A percentile compares a stretch with the other conserved stretches of the same genome.
phyloP scores from a whole-genome alignment of 768 basidiomycete species.

The Termitomyces sp. region DNA sequence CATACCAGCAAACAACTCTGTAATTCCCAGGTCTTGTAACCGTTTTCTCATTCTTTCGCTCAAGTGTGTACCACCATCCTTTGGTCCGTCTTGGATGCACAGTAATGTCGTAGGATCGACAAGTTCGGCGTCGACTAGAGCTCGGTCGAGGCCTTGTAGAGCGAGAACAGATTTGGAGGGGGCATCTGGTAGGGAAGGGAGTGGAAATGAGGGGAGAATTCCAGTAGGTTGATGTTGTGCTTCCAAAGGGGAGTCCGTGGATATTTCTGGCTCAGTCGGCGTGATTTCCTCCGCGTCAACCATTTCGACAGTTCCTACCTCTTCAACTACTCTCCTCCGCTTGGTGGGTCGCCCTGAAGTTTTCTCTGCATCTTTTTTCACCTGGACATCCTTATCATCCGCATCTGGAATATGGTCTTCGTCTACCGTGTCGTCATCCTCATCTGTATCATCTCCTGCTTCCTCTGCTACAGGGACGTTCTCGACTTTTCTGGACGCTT shows the following conservation, averaged over 20 bases:
- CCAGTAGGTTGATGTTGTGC: slow-evolving; percentile 17
- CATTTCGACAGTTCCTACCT: slow-evolving; percentile 18
- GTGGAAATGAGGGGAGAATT: slow-evolving; percentile 63
- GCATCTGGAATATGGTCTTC: slow-evolving; percentile 16
- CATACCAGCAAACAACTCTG: slow-evolving; percentile 84
- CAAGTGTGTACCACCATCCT: slow-evolving; percentile 44
- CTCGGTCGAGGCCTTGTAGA: slow-evolving; percentile 74
- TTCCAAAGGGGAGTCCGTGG: slow-evolving; percentile 6
- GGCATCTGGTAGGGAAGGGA: slow-evolving; percentile 58
- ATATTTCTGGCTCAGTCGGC: slow-evolving; percentile 7
- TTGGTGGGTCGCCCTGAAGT: slow-evolving; percentile 34
- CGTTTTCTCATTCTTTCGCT: slow-evolving; percentile 55
- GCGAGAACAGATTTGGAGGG: slow-evolving; percentile 70
- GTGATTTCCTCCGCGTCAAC: slow-evolving; percentile 11
- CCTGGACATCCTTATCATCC: slow-evolving; percentile 5
- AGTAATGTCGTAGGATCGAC: slow-evolving; percentile 49
- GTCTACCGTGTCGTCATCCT: slow-evolving; percentile 16
- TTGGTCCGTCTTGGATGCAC: slow-evolving; percentile 37
- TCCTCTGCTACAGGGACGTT: slow-evolving; percentile 15
- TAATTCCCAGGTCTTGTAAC: slow-evolving; percentile 73
- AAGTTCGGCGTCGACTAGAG: slow-evolving; percentile 62
- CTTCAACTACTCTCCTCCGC: slow-evolving; percentile 30
- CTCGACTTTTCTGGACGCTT: slow-evolving; percentile 4
- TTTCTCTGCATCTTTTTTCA: slow-evolving; percentile 12
- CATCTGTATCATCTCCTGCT: slow-evolving; percentile 14